Percentiles rank a stretch among this genome's conserved stretches.
phyloP scores from a whole-genome alignment of 179 eudicot genomes.

The Silene vulgaris region DNA sequence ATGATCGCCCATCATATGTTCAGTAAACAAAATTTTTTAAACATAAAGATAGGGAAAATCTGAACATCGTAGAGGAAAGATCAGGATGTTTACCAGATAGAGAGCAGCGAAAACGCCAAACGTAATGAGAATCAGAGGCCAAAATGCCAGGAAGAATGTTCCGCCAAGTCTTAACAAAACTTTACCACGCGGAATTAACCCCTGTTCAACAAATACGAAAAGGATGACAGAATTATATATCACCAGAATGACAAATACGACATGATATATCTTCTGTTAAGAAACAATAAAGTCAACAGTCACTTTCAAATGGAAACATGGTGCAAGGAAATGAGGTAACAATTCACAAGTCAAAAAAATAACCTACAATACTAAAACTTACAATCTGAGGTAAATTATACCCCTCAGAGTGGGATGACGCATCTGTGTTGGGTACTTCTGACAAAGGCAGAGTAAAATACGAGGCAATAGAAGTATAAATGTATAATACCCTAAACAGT shows the following conservation, averaged over 20 bases:
- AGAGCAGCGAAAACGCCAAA: constrained; percentile 60
- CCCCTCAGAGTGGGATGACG: too few species aligned
- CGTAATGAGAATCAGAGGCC: constrained; percentile 70
- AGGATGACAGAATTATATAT: background rate
- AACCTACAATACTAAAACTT: background rate
- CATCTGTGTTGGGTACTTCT: too few species aligned
- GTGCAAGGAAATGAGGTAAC: background rate
- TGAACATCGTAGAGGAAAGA: background rate
- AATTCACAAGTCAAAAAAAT: too few species aligned
- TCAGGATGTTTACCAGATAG: constrained; percentile 57
- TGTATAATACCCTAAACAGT: too few species aligned
- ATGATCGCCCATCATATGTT: too few species aligned
- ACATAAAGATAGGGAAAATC: background rate
- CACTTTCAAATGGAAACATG: background rate
- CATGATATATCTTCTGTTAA: background rate
- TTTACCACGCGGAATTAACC: constrained; percentile 73
- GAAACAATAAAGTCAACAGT: background rate
- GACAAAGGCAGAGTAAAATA: too few species aligned
- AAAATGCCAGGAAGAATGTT: constrained; percentile 69
- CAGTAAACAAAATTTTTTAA: background rate
- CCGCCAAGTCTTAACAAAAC: constrained; percentile 70
- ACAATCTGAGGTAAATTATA: too few species aligned
- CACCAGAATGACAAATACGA: background rate
- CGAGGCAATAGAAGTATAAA: too few species aligned
- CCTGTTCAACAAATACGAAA: constrained; percentile 39